These are phyloP conservation scores for Cenchrus purpureus DNA, from an alignment of 176 grass and related monocot genomes.

Conservation along the genomic window DNA sequence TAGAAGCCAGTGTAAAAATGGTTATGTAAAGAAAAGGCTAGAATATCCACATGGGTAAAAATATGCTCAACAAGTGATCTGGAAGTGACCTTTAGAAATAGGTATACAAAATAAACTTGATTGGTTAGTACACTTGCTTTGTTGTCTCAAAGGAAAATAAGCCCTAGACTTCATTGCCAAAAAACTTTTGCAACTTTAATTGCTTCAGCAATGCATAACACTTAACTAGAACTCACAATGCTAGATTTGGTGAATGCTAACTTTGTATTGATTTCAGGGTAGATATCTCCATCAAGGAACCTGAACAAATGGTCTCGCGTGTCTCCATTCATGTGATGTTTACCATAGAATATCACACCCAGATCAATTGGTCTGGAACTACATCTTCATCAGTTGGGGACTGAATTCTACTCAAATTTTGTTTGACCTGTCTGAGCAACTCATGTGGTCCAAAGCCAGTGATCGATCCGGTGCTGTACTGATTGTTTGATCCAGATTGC, in stretches of 20 bases:
- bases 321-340: not conserved
- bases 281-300: not conserved
- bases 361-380: not conserved
- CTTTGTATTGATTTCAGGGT: not conserved
- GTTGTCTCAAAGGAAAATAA: constrained; percentile 3
- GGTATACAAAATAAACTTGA: not conserved
- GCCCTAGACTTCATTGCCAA: not conserved
- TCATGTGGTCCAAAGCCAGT: not conserved
- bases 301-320: not conserved
- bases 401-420: not conserved
- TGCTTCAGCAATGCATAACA: constrained; percentile 47
- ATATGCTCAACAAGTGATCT: not conserved
- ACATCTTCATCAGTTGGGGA: not conserved
- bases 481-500: not conserved
- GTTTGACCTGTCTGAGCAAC: not conserved
- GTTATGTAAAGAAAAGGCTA: not conserved
- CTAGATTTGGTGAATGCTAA: not conserved
- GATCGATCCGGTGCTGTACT: not conserved
- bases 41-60: not conserved
- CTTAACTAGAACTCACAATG: not conserved
- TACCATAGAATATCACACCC: not conserved
- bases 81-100: not conserved
- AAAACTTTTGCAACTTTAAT: not conserved
- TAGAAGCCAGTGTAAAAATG: not conserved
- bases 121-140: not conserved